Base-by-base conservation (phyloP, 2,329 filamentous ascomycete genomes). In the Lecanicillium sp. region DNA sequence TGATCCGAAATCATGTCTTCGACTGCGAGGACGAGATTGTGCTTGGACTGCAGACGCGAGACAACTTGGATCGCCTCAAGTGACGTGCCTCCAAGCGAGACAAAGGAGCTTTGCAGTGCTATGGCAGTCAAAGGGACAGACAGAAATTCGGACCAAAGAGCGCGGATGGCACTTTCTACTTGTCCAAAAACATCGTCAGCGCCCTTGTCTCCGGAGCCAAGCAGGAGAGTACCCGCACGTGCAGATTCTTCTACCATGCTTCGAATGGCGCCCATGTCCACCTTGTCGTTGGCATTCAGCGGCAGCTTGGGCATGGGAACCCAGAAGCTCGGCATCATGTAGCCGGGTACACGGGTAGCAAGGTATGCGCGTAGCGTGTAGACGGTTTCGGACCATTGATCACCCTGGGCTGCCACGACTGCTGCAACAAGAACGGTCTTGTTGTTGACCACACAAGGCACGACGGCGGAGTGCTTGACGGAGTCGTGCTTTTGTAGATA, bases 251-350 rank as follows among this genome's bases (percentile, higher is more conserved):
- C 15, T n/a, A 17, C 33, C 11, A 37, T 7, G 8, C 15, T 37
- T 17, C 15, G 33, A 7, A 37, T n/a, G 8, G 33, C 33, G 17
- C 33, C 8, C 7, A 37, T 37, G 29, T 56, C 46, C n/a, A 57
- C 51, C 41, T 62, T 62, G 12, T 57, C 58, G 9, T 60, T 60
- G 3, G 48, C 42, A 26, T 55, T 62, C 6, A 52, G 50, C 0
- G 60, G 60, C 2, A 62, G 46, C 0, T 52, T 49, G 1, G 53
- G 29, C 2, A 56, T 37, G 0, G 53, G 52, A 1, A 61, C 23
- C 56, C 58, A 60, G 20, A 57, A 52, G 4, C 30, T 49, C 0
- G 60, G 60, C 2, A 60, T 49, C 58, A 61, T 60, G 43, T 58
- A 60, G 3, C 44, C 32, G 14, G 58, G 57, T 5, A 62, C 38